phyloP scores from a whole-genome alignment of 2,329 filamentous ascomycete species.

The Aspergillus sp. region DNA sequence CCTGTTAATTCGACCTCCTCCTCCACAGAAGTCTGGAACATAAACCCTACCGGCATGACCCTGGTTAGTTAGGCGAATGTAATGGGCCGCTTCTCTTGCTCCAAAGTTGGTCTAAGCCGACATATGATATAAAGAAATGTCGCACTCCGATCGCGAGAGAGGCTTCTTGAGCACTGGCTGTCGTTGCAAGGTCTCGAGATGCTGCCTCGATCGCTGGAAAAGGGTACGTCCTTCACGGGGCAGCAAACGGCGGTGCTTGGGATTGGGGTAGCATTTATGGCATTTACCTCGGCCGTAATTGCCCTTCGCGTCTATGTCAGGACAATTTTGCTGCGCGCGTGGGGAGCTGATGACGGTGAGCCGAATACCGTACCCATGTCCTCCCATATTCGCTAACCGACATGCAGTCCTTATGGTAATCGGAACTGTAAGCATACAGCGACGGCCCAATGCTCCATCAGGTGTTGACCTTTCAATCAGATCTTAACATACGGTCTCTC shows the following conservation, averaged over 20 bases:
- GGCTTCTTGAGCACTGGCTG: neutral
- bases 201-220: neutral
- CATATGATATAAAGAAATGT: neutral
- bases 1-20: neutral
- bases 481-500: neutral
- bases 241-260: slow-evolving; percentile 8
- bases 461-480: neutral
- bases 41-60: neutral
- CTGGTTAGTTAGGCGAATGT: neutral
- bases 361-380: neutral
- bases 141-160: neutral
- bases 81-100: neutral
- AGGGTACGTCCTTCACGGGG: slow-evolving; percentile 1
- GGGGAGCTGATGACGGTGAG: slow-evolving; percentile 15
- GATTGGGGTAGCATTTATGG: slow-evolving; percentile 11
- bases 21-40: neutral
- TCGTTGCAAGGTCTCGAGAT: neutral
- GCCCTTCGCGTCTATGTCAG: slow-evolving; percentile 13
- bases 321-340: slow-evolving; percentile 7
- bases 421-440: neutral
- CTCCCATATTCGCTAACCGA: neutral
- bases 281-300: slow-evolving; percentile 11
- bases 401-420: neutral
- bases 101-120: neutral
- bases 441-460: neutral